Conservation (phyloP, 805 yeast species). For the Candida vartiovaarae region DNA sequence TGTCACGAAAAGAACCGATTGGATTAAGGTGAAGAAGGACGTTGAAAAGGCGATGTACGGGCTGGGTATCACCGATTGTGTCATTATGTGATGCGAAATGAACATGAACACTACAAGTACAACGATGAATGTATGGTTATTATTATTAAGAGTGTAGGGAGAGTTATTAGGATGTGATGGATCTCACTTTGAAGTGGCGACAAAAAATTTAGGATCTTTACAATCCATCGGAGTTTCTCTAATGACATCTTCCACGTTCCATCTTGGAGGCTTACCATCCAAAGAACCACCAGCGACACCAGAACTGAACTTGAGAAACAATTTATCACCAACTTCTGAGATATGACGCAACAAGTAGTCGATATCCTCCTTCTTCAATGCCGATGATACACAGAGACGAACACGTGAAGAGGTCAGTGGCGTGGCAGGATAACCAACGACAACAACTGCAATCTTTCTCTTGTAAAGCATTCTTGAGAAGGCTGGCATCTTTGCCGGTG, state of each 20-base stretch:
- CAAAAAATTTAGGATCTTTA: constrained; percentile 32
- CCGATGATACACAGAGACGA: constrained; percentile 86
- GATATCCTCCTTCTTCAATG: constrained; percentile 89
- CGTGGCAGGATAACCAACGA: constrained; percentile 97
- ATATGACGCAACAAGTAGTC: constrained; percentile 69
- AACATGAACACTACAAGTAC: neutral
- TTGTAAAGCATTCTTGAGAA: constrained; percentile 76
- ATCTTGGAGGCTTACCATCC: constrained; percentile 65
- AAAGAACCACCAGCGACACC: constrained; percentile 61
- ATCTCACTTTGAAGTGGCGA: constrained; percentile 12
- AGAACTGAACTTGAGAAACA: constrained; percentile 69
- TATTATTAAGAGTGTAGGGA: neutral
- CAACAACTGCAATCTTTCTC: constrained; percentile 84
- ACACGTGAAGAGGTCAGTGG: constrained; percentile 86
- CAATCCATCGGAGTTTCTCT: constrained; percentile 65
- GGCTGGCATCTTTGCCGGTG: constrained; percentile 94
- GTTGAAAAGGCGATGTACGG: constrained; percentile 97
- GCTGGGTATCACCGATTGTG: constrained; percentile 72
- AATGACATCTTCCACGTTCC: constrained; percentile 73
- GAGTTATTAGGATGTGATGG: neutral
- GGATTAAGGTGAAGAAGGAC: constrained; percentile 67
- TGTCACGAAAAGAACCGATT: constrained; percentile 81
- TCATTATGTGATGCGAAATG: constrained; percentile 34
- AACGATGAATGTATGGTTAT: neutral
- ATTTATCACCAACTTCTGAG: constrained; percentile 70